Conservation (phyloP, 345 rosid species). For the Punica granatum region DNA sequence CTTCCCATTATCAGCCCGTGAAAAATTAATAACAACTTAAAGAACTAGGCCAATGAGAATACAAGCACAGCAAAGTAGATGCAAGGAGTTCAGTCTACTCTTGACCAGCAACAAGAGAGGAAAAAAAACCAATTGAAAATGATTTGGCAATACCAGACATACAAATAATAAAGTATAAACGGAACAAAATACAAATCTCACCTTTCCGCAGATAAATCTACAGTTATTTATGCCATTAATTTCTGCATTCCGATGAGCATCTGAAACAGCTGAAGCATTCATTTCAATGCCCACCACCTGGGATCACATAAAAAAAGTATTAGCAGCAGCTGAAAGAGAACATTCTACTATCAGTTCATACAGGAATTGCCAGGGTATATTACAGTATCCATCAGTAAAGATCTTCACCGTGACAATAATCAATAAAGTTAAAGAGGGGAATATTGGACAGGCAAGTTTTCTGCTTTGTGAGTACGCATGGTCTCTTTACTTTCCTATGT, state of each 20-base stretch:
- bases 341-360: not conserved
- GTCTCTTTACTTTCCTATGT: not conserved
- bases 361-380: no score
- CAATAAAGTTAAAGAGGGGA: not conserved
- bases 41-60: not conserved
- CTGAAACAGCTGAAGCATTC: constrained; percentile 94
- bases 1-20: not conserved
- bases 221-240: constrained; percentile 82
- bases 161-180: no score
- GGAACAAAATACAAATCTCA: constrained; percentile 20
- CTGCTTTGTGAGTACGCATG: not conserved
- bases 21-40: not conserved
- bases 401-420: not conserved
- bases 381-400: not conserved
- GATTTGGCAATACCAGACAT: not conserved
- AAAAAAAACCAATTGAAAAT: not conserved
- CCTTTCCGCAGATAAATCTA: constrained; percentile 88
- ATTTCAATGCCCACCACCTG: constrained; percentile 95
- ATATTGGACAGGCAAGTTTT: not conserved
- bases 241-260: constrained; percentile 84
- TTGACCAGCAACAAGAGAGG: not conserved
- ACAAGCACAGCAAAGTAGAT: not conserved
- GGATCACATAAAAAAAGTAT: constrained; percentile 12
- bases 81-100: not conserved
- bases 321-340: constrained; percentile 1